Evolutionary conservation across 345 rosid species (phyloP), one percentile per base, ranked within the genome.

Genomic region (Cardamine occulta): DNA sequence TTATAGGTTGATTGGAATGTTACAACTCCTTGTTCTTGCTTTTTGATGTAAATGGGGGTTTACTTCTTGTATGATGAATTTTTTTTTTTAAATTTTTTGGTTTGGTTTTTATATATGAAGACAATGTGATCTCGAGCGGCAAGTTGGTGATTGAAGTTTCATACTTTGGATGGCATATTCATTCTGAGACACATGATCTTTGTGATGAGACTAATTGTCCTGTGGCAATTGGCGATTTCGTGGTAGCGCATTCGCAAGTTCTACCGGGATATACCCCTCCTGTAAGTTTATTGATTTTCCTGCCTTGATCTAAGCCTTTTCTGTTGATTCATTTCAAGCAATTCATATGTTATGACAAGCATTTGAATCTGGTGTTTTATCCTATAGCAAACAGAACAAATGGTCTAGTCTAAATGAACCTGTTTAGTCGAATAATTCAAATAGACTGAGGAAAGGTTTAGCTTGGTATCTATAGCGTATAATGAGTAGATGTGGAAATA

Each of bases 241-340:
- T 88, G 74, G 89, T 91, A n/a, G 48, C 89, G 28, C 99, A 95
- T 67, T 83, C 97, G 1, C 93, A 95, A 88, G 86, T 82, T 70
- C 81, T 95, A 45, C 96, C 97, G 0, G 92, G 88, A 71, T 88
- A 32, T 61, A 95, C 99, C 37, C 99, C 98, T 23, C 98, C 96
- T 49, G 98, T 94, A 84, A 86, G 97, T 85, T 23, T 37, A 7
- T 32, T 6, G 7, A 4, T 29, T 10, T 54, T 39, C 11, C 57
- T 61, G 19, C 47, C 19, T 48, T 1, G 2, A 5, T 23, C 35
- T 52, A 51, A 0, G 21, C 32, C 21, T 31, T 34, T 58, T 0
- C 1, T 49, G 7, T 37, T 61, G 1, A 15, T 34, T 15, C 8
- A 7, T 28, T 42, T 44, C 13, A 42, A 56, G 31, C 17, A 70